Evolutionary conservation across 495 filamentous ascomycete species (phyloP), one percentile per base, ranked within the genome.

Genomic region (Penicillium silybi): DNA sequence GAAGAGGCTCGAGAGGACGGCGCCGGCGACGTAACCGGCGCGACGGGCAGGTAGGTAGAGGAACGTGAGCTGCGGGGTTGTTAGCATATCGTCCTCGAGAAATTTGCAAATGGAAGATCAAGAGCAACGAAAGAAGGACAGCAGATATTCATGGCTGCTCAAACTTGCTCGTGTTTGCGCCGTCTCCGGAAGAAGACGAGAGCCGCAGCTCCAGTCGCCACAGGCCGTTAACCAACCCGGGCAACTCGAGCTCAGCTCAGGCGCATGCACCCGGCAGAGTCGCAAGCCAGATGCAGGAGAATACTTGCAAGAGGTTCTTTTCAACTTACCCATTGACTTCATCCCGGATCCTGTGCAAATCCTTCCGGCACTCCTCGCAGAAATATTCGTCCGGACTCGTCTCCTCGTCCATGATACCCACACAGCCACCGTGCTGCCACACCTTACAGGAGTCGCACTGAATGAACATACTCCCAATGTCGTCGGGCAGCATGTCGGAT

Each of bases 381-480:
- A 90, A 97, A 76, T 99, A 99, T 72, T 97, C 89, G 41, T 97
- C 92, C 27, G 92, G 95, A 64, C 86, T 92, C 66, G 85, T 84
- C 47, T 87, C 85, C 66, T 92, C 90, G 54, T 95, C 90, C 79
- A 90, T 91, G 57, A 99, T 96, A 34, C 93, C 93, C 44, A 99
- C 95, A 71, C 93, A 99, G 50, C 90, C 91, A 64, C 93, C 95
- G 62, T 99, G 93, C 64, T 99, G 93, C 93, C 93, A 99, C 48
- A 97, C 93, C 67, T 96, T 95, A 73, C 93, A 99, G 43, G 82
- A 76, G 69, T 99, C 93, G 81, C 93, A 99, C 74, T 97, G 93
- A 53, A 99, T 92, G 67, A 96, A 99, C 68, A 97, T 86, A 15
- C 92, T 91, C 34, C 93, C 92, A 43, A 88, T 76, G 41, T 96